Evolutionary conservation across 805 yeast species (phyloP), one percentile per base, ranked within the genome.

Genomic region (Peterozyma toletana): DNA sequence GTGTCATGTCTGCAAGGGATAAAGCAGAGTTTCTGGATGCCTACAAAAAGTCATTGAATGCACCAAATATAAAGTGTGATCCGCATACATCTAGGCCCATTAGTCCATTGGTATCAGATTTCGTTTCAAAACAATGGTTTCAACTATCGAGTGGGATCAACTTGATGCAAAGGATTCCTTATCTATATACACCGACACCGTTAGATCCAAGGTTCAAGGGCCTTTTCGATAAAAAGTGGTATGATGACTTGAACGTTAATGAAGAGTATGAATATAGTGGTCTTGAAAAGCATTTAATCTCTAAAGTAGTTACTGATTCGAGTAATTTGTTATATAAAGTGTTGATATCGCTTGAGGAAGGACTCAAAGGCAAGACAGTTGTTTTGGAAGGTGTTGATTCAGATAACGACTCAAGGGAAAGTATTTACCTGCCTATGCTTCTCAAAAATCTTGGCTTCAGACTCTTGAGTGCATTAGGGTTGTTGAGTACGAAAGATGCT

Each of bases 21-120:
- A 68, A 64, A 44, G 33, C 16, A 37, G 47, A 40, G 29, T 59
- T 52, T 41, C 33, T 38, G 30, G 43, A 37, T 3, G 37, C 37
- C 2, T 37, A 33, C 14, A 30, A 30, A 33, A 53, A 29, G 30
- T 47, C 43, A 43, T 47, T 38, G 48, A 42, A 18, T 39, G 48
- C 35, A 9, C 44, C 6, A 27, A 39, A 57, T 1, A 51, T 68
- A 33, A 39, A 44, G 10, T 77, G 82, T 51, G 63, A 61, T 35
- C 37, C 54, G 1, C 45, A 59, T 0, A 50, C 56, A 7, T 56
- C 76, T 3, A 54, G 47, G 4, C 84, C 87, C 0, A 46, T 81
- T 3, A 51, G 67, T 33, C 88, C 89, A 0, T 56, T 83, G 33
- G 55, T 75, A n/a, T 80, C 86, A 0, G 86, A 80, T 46, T 71